Percentiles rank a stretch among this genome's conserved stretches.
Conservation (phyloP, 768 basidiomycete genomes). For the Phaffia australis region DNA sequence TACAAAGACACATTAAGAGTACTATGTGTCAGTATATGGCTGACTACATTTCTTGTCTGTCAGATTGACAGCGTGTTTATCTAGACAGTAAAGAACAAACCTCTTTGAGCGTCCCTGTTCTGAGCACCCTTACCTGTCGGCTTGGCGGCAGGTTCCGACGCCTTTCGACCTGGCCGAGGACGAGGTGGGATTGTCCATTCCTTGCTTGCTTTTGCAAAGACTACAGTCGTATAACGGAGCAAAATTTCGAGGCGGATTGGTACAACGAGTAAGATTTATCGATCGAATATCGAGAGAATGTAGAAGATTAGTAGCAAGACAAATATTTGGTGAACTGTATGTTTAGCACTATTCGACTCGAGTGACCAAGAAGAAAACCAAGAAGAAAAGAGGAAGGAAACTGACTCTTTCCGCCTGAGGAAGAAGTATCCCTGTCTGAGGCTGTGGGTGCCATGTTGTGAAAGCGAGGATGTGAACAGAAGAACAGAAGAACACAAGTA, state of each 20-base stretch:
- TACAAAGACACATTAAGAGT: no score
- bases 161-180: constrained; percentile 23
- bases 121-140: constrained; percentile 5
- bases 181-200: constrained; percentile 25
- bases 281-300: background rate
- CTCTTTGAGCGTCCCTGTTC: constrained; percentile 24
- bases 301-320: background rate
- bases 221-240: no score
- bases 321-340: background rate
- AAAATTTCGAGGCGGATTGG: no score
- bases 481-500: no score
- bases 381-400: background rate
- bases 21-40: no score
- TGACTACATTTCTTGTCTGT: background rate
- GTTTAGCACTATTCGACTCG: background rate
- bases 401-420: constrained; percentile 7
- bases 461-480: no score
- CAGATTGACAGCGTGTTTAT: background rate
- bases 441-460: background rate
- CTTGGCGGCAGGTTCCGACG: constrained; percentile 13
- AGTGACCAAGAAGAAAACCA: background rate
- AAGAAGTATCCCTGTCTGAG: constrained; percentile 7
- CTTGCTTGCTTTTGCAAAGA: constrained; percentile 24
- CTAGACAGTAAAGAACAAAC: background rate
- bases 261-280: no score